Conservation (phyloP, 1,284 basidiomycete genomes). For the Trichosporon sp. region DNA sequence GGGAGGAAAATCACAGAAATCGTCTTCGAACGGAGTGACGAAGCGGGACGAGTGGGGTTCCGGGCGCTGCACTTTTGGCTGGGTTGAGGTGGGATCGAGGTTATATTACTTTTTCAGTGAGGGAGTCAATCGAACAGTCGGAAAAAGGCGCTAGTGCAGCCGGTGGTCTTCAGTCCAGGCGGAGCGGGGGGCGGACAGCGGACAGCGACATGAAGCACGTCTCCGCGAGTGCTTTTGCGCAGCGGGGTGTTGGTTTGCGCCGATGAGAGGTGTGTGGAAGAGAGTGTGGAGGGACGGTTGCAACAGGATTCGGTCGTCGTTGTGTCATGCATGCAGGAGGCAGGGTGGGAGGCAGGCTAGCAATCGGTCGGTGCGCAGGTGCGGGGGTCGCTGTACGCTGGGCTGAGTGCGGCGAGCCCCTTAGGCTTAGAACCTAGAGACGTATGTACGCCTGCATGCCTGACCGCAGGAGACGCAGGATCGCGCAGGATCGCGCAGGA, state of each 20-base stretch:
- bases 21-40: background rate
- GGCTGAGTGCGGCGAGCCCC: constrained; percentile 8
- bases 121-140: background rate
- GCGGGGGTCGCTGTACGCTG: background rate
- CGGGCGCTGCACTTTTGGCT: background rate
- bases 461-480: background rate
- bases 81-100: background rate
- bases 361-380: constrained; percentile 9
- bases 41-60: background rate
- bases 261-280: constrained; percentile 1
- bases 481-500: background rate
- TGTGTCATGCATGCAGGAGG: background rate
- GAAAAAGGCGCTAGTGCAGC: background rate
- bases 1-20: background rate
- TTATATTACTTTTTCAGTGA: constrained; percentile 24
- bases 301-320: background rate
- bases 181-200: background rate
- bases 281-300: background rate
- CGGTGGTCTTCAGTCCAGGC: constrained; percentile 1
- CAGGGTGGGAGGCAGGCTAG: background rate
- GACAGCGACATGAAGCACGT: constrained; percentile 5
- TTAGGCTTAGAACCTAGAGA: background rate
- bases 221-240: constrained; percentile 9
- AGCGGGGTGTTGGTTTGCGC: background rate
- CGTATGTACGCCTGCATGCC: background rate